Evolutionary conservation across 768 basidiomycete genomes (phyloP).

Genomic region (Calocera viscosa): DNA sequence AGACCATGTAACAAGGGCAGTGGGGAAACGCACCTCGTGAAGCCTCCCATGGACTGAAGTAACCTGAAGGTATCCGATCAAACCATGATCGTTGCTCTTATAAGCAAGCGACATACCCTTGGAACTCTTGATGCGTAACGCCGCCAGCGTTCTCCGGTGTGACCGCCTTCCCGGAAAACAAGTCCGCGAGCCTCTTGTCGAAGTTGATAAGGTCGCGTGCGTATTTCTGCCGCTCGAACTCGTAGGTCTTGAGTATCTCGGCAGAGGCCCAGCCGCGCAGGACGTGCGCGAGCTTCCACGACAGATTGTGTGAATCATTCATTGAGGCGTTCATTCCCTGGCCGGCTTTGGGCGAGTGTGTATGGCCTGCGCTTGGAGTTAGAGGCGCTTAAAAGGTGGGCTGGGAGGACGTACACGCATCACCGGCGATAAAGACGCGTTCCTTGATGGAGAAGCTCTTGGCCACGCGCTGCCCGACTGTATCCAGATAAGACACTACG

Average conservation of each 20-base stretch:
- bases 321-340: slow-evolving; percentile 72
- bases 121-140: slow-evolving; percentile 37
- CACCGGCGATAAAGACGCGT: slow-evolving; percentile 64
- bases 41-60: slow-evolving; percentile 42
- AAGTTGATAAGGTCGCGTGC: slow-evolving; percentile 63
- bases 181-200: slow-evolving; percentile 48
- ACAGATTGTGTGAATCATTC: slow-evolving; percentile 64
- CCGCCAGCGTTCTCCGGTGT: slow-evolving; percentile 37
- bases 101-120: slow-evolving; percentile 26
- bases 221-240: slow-evolving; percentile 47
- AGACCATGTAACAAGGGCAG: neutral
- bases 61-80: slow-evolving; percentile 25
- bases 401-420: slow-evolving; percentile 59
- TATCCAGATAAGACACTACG: neutral
- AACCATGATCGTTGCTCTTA: neutral
- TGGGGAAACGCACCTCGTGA: slow-evolving; percentile 26
- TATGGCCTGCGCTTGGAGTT: slow-evolving; percentile 18
- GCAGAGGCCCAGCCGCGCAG: slow-evolving; percentile 42
- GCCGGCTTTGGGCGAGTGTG: slow-evolving; percentile 29
- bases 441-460: slow-evolving; percentile 47
- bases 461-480: slow-evolving; percentile 66
- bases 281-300: slow-evolving; percentile 51
- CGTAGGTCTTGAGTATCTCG: slow-evolving; percentile 45
- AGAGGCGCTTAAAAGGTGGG: slow-evolving; percentile 14
- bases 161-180: slow-evolving; percentile 58